Evolutionary conservation across 345 rosid genomes (phyloP).

Genomic region (Eucalyptus erythrocorys): DNA sequence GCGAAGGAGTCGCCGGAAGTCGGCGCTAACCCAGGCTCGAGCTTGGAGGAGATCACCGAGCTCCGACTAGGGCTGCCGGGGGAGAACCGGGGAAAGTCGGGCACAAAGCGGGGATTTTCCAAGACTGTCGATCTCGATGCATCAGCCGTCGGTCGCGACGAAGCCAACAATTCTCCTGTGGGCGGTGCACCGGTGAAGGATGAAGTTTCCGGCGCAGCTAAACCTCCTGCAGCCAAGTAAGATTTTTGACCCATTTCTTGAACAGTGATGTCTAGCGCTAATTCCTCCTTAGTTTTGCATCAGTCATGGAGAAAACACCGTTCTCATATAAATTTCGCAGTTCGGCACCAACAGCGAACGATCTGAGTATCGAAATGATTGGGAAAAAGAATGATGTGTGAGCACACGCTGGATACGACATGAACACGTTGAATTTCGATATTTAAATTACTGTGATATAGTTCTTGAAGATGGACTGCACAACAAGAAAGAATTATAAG

Average conservation of each 20-base stretch:
- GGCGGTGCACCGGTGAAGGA: not conserved
- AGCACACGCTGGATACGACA: not conserved
- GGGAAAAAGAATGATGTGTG: not conserved
- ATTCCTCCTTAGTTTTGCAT: not conserved
- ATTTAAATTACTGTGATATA: not conserved
- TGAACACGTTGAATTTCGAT: not conserved
- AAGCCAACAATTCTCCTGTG: not conserved
- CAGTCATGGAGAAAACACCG: not conserved
- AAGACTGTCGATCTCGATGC: not conserved
- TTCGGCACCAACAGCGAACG: not conserved
- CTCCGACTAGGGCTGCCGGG: conserved; percentile 59
- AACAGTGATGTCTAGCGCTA: not conserved
- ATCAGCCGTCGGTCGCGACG: not conserved
- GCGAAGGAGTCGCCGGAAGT: conserved; percentile 6
- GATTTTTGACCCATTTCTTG: not conserved
- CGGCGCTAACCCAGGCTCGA: not conserved
- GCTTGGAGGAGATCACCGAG: conserved; percentile 35
- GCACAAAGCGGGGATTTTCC: conserved; percentile 31
- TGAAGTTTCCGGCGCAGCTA: not conserved
- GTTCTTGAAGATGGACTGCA: not conserved
- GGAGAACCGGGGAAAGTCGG: conserved; percentile 8
- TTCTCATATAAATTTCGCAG: not conserved
- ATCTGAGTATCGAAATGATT: not conserved
- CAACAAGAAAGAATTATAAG: not conserved
- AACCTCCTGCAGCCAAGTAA: conserved; percentile 23